Evolutionary conservation across 169 alveolate species (phyloP).

Genomic region (Eimeria maxima): DNA sequence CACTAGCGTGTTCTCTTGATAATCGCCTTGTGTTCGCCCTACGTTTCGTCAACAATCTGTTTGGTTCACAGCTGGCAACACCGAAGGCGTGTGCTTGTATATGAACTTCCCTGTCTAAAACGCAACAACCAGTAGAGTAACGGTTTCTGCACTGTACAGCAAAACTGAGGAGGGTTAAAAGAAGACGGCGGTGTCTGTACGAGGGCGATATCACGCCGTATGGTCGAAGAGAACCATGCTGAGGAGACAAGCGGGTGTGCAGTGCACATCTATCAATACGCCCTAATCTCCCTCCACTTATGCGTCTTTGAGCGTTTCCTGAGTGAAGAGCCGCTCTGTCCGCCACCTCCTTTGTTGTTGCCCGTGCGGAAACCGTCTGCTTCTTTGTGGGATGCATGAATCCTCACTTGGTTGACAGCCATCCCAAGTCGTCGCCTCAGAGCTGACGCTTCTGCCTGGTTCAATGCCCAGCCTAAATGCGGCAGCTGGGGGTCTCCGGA

Average conservation of each 20-base stretch:
- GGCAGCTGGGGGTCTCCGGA: conserved; percentile 67
- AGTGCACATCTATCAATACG: conserved; percentile 81
- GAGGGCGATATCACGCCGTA: not conserved
- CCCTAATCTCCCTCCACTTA: conserved; percentile 88
- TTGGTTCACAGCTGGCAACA: not conserved
- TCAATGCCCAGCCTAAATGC: conserved; percentile 78
- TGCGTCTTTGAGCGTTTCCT: conserved; percentile 91
- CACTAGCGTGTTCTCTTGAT: not conserved
- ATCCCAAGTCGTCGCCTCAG: conserved; percentile 77
- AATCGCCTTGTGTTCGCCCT: not conserved
- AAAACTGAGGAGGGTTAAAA: not conserved
- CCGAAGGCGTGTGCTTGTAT: not conserved
- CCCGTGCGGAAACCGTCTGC: conserved; percentile 88
- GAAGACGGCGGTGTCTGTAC: not conserved
- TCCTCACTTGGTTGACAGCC: conserved; percentile 74
- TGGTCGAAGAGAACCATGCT: not conserved
- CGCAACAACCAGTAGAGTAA: not conserved
- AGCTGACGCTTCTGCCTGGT: conserved; percentile 71
- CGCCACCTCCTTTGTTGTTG: conserved; percentile 92
- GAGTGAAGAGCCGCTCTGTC: conserved; percentile 91
- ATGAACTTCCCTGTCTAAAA: not conserved
- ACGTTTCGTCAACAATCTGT: not conserved
- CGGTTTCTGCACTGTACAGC: not conserved
- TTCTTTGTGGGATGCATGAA: conserved; percentile 89
- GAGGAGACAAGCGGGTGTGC: not conserved